Base-by-base conservation (phyloP, 192 early-diverging fungal genomes). In the Backusella parvicylindrica region DNA sequence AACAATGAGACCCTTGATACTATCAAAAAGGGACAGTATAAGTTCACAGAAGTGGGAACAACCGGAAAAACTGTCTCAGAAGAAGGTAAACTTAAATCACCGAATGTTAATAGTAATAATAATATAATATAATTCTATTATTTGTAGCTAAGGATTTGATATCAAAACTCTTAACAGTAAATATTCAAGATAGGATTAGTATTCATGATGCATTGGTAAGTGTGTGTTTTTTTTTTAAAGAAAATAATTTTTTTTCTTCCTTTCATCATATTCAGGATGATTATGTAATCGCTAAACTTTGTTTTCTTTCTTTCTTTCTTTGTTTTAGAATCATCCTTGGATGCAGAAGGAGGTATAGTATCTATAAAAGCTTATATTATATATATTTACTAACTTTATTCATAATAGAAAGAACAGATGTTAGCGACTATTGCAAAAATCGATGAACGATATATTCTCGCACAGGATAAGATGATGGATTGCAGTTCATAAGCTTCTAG, bases 11-110 rank as follows among this genome's bases (percentile, higher is more conserved):
- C 36, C 23, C 26, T 40, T 5, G 28, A 30, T 5, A 70, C 41
- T 11, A 23, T 43, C 1, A 41, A 89, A 43, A 81, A 82, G 85
- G 28, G 92, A 90, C 18, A 84, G 84, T 56, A 95, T 91, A 81
- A 85, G 86, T 56, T 97, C 96, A 79, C 92, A 89, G n/a, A 82
- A 89, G 40, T 92, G 26, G 53, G 53, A 11, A 26, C 93, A 6
- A 90, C 91, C 81, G 96, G 96, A 95, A 92, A 96, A 74, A 76
- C 83, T 26, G 83, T 94, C 35, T 91, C 91, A 38, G 85, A 87
- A 5, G 86, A 84, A 37, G 91, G 73, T 74, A 74, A 28, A 6
- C 26, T 26, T 33, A 12, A 56, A 35, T 12, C n/a, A n/a, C n/a
- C n/a, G n/a, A n/a, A 38, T 64, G 15, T 0, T 21, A 53, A 21